Evolutionary conservation across 371 early-diverging fungal species (phyloP).

Genomic region (Apophysomyces sp.): DNA sequence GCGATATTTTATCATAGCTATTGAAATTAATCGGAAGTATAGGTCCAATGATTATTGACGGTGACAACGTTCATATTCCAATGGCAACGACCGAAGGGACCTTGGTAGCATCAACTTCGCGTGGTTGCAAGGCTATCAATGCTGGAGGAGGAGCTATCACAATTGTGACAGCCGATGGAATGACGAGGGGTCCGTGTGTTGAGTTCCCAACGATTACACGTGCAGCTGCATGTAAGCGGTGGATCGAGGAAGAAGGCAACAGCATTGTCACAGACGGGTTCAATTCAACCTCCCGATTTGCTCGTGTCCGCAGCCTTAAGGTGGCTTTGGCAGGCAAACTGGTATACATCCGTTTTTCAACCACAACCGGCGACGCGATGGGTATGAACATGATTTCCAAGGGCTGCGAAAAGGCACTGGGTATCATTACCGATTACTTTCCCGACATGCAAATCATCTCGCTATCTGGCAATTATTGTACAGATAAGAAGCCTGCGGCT

Average conservation of each 20-base stretch:
- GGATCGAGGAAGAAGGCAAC: conserved; percentile 76
- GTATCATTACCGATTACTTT: conserved; percentile 60
- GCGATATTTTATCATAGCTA: not conserved
- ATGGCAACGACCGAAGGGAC: conserved; percentile 98
- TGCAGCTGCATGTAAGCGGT: conserved; percentile 74
- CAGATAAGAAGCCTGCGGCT: conserved; percentile 96
- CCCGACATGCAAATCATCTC: conserved; percentile 80
- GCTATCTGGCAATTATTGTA: conserved; percentile 93
- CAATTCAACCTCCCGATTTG: conserved; percentile 89
- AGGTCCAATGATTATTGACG: conserved; percentile 85
- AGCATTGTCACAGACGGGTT: conserved; percentile 72
- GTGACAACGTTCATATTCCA: conserved; percentile 77
- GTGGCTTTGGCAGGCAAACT: conserved; percentile 83
- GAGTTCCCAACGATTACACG: conserved; percentile 71
- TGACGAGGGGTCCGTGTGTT: conserved; percentile 94
- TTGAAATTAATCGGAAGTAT: not conserved
- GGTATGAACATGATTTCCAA: conserved; percentile 99
- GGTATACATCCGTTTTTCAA: conserved; percentile 83
- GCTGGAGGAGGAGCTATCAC: conserved; percentile 87
- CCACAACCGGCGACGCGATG: conserved; percentile 97
- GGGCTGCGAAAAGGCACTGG: conserved; percentile 81
- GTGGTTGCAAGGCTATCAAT: conserved; percentile 95
- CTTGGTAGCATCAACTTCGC: conserved; percentile 89
- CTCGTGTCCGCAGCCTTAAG: conserved; percentile 79
- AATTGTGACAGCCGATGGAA: conserved; percentile 84